A percentile compares a stretch with the other conserved stretches of the same genome.
Evolutionary conservation across 345 rosid genomes (phyloP).

Genomic region (Salix suchowensis): DNA sequence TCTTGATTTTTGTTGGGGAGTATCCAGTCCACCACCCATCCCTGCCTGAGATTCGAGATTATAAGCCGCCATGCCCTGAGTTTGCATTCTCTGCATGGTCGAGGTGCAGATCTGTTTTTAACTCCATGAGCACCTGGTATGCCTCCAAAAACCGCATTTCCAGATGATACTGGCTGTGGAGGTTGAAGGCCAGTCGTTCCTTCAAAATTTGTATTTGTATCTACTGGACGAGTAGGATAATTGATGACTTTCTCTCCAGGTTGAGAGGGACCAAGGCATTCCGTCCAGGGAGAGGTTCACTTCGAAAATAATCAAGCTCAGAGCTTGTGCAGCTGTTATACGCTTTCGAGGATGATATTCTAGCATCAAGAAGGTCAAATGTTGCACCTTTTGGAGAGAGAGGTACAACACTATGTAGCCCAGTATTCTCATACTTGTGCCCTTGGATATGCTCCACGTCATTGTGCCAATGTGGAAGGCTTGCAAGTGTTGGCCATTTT

Average conservation of each 20-base stretch:
- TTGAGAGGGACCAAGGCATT: conserved; percentile 78
- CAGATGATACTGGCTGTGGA: too few relatives aligned
- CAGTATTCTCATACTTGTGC: conserved; percentile 64
- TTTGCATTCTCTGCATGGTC: conserved; percentile 86
- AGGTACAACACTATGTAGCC: conserved; percentile 68
- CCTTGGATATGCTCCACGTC: conserved; percentile 78
- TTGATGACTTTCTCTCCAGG: conserved; percentile 50
- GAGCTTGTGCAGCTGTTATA: conserved; percentile 92
- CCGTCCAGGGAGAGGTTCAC: conserved; percentile 79
- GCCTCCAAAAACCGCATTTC: too few relatives aligned
- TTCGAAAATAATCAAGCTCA: conserved; percentile 87
- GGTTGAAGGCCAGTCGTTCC: too few relatives aligned
- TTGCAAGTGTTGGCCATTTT: conserved; percentile 83
- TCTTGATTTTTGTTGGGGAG: conserved; percentile 80
- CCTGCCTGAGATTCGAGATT: conserved; percentile 58
- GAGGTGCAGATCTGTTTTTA: conserved; percentile 19
- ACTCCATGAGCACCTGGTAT: too few relatives aligned
- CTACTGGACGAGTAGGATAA: too few relatives aligned
- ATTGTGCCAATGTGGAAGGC: conserved; percentile 83
- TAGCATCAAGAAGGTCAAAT: conserved; percentile 80
- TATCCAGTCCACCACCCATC: conserved; percentile 60
- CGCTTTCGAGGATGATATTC: conserved; percentile 90
- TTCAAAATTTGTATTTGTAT: too few relatives aligned
- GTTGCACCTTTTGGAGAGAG: conserved; percentile 57
- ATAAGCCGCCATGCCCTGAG: conserved; percentile 63